Evolutionary conservation across 495 filamentous ascomycete species (phyloP).

Genomic region (Entonaema liquescens): DNA sequence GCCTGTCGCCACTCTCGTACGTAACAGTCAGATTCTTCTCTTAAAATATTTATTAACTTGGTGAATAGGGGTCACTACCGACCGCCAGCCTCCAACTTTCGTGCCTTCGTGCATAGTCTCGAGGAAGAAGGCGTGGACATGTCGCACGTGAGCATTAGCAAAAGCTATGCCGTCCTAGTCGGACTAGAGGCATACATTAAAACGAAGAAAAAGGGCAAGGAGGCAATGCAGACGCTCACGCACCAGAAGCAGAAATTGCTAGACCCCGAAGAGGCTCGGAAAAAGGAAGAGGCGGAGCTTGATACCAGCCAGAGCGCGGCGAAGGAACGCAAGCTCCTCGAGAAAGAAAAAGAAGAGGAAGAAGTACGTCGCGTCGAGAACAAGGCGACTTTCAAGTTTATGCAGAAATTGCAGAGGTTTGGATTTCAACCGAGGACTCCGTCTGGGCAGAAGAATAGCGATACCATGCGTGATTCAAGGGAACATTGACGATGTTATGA

Average conservation of each 20-base stretch:
- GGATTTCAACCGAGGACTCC: conserved; percentile 43
- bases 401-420: conserved; percentile 51
- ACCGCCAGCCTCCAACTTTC: conserved; percentile 80
- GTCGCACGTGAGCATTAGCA: conserved; percentile 76
- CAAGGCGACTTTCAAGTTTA: conserved; percentile 40
- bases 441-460: conserved; percentile 27
- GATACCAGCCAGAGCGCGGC: conserved; percentile 63
- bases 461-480: not conserved
- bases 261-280: conserved; percentile 54
- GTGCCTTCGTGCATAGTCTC: conserved; percentile 76
- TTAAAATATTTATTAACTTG: not conserved
- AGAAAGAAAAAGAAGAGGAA: conserved; percentile 47
- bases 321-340: conserved; percentile 54
- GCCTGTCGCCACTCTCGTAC: conserved; percentile 62
- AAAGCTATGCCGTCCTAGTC: conserved; percentile 81
- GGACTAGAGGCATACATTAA: conserved; percentile 82
- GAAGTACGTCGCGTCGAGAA: conserved; percentile 52
- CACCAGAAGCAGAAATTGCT: conserved; percentile 51
- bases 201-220: conserved; percentile 66
- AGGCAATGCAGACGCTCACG: conserved; percentile 48
- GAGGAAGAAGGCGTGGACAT: conserved; percentile 81
- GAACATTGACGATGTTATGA: conserved; percentile 13
- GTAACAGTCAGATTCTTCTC: not conserved
- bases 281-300: conserved; percentile 51
- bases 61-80: conserved; percentile 77